Percentiles rank a stretch among this genome's conserved stretches.
Conservation (phyloP, 2,329 filamentous ascomycete genomes). For the Thyridium curvatum region DNA sequence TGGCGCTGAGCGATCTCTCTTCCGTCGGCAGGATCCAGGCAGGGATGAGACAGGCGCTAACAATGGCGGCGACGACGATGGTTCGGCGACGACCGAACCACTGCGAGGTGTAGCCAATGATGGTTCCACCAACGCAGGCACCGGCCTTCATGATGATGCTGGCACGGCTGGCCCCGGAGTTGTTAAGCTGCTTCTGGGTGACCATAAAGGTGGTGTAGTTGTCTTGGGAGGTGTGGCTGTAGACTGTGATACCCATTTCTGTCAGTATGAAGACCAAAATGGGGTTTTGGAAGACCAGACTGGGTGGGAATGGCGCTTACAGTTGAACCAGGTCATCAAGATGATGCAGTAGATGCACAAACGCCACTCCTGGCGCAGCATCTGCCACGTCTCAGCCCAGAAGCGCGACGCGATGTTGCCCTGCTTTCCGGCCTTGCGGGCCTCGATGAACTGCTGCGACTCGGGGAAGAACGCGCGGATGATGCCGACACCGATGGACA, state of each 20-base stretch:
- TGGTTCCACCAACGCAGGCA: constrained; percentile 66
- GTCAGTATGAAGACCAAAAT: not conserved
- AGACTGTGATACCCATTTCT: constrained; percentile 50
- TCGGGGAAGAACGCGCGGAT: constrained; percentile 66
- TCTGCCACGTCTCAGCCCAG: constrained; percentile 4
- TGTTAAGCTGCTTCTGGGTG: constrained; percentile 61
- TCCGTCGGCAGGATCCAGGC: constrained; percentile 63
- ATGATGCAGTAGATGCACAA: constrained; percentile 70
- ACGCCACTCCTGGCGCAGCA: constrained; percentile 6
- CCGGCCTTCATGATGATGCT: constrained; percentile 79
- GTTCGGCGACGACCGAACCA: constrained; percentile 67
- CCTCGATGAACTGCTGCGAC: constrained; percentile 67
- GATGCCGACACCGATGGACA: constrained; percentile 64
- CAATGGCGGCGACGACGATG: constrained; percentile 54
- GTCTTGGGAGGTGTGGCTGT: constrained; percentile 75
- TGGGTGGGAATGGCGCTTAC: constrained; percentile 21
- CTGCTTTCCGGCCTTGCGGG: constrained; percentile 25
- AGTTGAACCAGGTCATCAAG: constrained; percentile 62
- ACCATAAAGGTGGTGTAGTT: constrained; percentile 75
- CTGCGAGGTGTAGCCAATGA: constrained; percentile 69
- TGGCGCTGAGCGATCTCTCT: constrained; percentile 53
- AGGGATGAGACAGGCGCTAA: constrained; percentile 58
- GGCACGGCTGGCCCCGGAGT: constrained; percentile 60
- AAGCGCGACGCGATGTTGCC: constrained; percentile 3
- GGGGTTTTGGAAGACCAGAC: not conserved